Conservation (phyloP, 345 rosid genomes). For the Brassica cretica region DNA sequence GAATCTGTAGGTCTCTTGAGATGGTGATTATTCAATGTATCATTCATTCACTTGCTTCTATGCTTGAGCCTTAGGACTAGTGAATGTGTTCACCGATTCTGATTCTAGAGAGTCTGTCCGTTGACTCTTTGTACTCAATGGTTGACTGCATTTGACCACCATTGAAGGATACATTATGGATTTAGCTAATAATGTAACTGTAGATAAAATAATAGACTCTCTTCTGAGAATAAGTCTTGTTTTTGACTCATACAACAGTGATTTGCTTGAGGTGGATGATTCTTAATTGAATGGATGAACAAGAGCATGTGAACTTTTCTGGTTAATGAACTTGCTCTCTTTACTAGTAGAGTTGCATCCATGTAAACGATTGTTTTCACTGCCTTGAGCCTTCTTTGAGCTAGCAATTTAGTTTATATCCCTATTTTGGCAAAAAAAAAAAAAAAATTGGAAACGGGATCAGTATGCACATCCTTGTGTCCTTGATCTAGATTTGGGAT, state of each 20-base stretch:
- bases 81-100: background rate
- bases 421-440: background rate
- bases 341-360: background rate
- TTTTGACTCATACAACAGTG: conserved; percentile 22
- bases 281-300: background rate
- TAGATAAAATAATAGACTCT: background rate
- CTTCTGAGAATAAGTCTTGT: background rate
- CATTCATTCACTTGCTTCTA: conserved; percentile 19
- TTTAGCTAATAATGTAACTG: conserved; percentile 9
- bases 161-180: background rate
- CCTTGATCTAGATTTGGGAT: background rate
- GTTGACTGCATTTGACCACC: conserved; percentile 31
- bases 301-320: background rate
- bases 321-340: background rate
- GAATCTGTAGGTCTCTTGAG: background rate
- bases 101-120: conserved; percentile 2
- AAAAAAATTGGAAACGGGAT: background rate
- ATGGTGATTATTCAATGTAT: background rate
- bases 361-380: background rate
- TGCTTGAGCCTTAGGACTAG: background rate
- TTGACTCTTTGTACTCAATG: conserved; percentile 21
- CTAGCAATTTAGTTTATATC: background rate
- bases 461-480: background rate
- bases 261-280: conserved; percentile 5
- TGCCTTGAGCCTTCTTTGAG: background rate